Evolutionary conservation across 73 alveolate species (phyloP).

Genomic region (Effrenium voratum): DNA sequence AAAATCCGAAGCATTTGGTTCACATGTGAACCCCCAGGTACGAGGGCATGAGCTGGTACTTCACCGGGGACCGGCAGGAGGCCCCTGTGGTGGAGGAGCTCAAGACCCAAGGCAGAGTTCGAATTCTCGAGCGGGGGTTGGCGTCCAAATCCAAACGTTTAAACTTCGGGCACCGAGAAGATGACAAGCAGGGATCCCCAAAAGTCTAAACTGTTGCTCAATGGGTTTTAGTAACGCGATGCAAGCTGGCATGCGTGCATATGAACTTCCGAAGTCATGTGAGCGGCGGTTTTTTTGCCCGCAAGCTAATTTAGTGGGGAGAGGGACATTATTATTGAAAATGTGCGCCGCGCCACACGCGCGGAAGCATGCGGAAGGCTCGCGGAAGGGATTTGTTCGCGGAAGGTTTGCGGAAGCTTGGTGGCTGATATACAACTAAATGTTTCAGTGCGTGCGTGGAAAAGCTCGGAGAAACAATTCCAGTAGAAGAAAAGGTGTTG

Average conservation of each 20-base stretch:
- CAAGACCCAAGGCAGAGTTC: not conserved
- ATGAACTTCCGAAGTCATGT: not conserved
- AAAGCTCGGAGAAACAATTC: too few relatives aligned
- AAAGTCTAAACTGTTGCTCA: not conserved
- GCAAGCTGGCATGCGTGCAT: not conserved
- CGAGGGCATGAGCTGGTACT: conserved; percentile 82
- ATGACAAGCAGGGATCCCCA: not conserved
- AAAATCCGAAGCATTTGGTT: too few relatives aligned
- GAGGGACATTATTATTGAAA: too few relatives aligned
- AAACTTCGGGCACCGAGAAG: not conserved
- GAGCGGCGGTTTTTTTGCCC: too few relatives aligned
- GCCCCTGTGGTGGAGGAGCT: conserved; percentile 20
- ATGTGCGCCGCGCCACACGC: too few relatives aligned
- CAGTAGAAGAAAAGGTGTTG: too few relatives aligned
- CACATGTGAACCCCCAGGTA: conserved; percentile 35
- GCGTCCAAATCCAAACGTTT: not conserved
- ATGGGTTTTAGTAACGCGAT: not conserved
- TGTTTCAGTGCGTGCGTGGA: too few relatives aligned
- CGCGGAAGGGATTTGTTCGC: too few relatives aligned
- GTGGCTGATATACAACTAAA: too few relatives aligned
- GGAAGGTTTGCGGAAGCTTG: too few relatives aligned
- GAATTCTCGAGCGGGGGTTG: not conserved
- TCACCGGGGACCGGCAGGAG: conserved; percentile 50
- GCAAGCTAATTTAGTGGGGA: too few relatives aligned
- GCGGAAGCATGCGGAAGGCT: too few relatives aligned